phyloP scores from a whole-genome alignment of 805 yeast species.

The Spathaspora hagerdaliae region DNA sequence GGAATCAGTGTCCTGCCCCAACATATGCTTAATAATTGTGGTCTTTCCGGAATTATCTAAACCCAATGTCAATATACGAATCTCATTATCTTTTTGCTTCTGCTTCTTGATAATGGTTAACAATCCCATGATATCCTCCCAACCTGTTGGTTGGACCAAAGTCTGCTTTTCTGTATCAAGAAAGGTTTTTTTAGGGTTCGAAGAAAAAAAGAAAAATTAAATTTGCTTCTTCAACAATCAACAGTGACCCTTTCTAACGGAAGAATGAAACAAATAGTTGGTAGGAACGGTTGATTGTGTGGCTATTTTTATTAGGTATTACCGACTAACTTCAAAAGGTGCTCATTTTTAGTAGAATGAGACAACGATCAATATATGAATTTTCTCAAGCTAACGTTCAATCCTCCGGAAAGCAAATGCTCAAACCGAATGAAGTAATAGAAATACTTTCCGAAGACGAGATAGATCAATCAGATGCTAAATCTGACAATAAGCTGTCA shows the following conservation, averaged over 20 bases:
- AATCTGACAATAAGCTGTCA: no score
- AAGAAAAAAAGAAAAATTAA: background rate
- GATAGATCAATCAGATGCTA: background rate
- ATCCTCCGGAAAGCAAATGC: background rate
- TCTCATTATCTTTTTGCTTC: slow-evolving; percentile 72
- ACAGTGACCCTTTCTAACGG: background rate
- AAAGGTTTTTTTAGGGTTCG: background rate
- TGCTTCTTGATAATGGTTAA: slow-evolving; percentile 77
- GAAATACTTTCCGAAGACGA: background rate
- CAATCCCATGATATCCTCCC: slow-evolving; percentile 59
- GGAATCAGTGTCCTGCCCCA: slow-evolving; percentile 45
- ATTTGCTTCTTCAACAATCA: background rate
- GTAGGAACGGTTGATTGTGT: no score
- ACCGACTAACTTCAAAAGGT: no score
- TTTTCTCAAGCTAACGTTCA: slow-evolving; percentile 9
- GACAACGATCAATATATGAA: slow-evolving; percentile 23
- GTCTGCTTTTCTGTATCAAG: no score
- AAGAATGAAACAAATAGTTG: no score
- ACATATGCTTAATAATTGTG: slow-evolving; percentile 62
- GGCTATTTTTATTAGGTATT: no score
- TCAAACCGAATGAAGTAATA: background rate
- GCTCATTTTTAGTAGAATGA: slow-evolving; percentile 3
- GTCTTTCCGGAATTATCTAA: slow-evolving; percentile 92
- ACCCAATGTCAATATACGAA: slow-evolving; percentile 74
- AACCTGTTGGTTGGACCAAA: no score